Conservation (phyloP, 805 yeast species). For the Wickerhamiella domercqiae region DNA sequence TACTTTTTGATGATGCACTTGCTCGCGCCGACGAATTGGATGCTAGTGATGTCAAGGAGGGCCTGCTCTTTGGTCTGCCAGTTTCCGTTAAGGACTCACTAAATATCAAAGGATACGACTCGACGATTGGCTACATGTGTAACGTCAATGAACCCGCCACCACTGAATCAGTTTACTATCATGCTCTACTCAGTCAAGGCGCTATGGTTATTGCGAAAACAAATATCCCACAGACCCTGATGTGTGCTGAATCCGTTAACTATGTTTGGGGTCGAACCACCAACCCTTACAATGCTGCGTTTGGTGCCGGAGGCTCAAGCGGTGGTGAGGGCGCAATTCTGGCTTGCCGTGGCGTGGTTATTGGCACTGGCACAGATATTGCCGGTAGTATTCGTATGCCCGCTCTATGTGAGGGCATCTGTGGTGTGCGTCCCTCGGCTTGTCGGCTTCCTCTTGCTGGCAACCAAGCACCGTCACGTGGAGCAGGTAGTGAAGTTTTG, state of each 20-base stretch:
- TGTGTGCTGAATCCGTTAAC: constrained; percentile 37
- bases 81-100: constrained; percentile 54
- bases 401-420: constrained; percentile 29
- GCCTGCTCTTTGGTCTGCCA: constrained; percentile 59
- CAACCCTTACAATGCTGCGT: constrained; percentile 30
- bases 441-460: constrained; percentile 26
- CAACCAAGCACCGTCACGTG: constrained; percentile 23
- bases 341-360: constrained; percentile 30
- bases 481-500: neutral
- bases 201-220: constrained; percentile 52
- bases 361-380: constrained; percentile 38
- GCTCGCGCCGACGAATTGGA: constrained; percentile 41
- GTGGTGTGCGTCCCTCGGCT: constrained; percentile 31
- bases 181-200: constrained; percentile 34
- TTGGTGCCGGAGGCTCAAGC: constrained; percentile 39
- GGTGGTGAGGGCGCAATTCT: constrained; percentile 41
- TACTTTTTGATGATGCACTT: constrained; percentile 44
- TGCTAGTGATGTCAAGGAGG: constrained; percentile 24
- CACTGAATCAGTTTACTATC: constrained; percentile 33
- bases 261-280: constrained; percentile 32
- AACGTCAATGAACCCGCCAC: constrained; percentile 27
- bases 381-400: constrained; percentile 40
- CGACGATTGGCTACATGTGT: constrained; percentile 27
- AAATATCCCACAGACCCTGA: constrained; percentile 37
- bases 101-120: constrained; percentile 36